Conservation (phyloP, 1,139 yeast genomes). For the Meyerozyma smithsonii region DNA sequence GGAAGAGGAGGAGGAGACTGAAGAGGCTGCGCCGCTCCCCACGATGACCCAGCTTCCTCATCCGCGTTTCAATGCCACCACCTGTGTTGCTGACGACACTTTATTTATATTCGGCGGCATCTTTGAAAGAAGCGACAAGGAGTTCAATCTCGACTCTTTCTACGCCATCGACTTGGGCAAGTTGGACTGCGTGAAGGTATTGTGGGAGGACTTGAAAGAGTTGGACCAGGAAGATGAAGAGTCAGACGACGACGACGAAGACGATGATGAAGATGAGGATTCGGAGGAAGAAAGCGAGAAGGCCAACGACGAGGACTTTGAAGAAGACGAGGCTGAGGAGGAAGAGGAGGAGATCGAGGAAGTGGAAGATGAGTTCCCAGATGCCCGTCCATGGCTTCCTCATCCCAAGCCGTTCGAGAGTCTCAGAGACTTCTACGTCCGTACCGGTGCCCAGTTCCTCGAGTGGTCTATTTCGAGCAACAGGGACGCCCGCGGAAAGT, state of each 20-base stretch:
- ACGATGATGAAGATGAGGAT: conserved; percentile 55
- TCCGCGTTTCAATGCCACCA: conserved; percentile 80
- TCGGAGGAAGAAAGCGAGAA: conserved; percentile 48
- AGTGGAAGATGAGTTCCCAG: conserved; percentile 73
- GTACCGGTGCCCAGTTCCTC: conserved; percentile 81
- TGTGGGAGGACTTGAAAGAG: conserved; percentile 80
- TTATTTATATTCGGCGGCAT: conserved; percentile 89
- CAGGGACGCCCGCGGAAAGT: conserved; percentile 85
- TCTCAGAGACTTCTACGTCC: conserved; percentile 74
- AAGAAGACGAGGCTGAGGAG: conserved; percentile 54
- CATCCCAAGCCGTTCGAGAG: conserved; percentile 95
- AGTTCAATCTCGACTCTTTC: conserved; percentile 77
- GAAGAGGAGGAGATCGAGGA: conserved; percentile 57
- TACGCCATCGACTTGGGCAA: conserved; percentile 83
- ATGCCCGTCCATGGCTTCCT: conserved; percentile 93
- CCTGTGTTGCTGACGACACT: conserved; percentile 81
- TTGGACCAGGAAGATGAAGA: conserved; percentile 57
- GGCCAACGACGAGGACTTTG: conserved; percentile 45
- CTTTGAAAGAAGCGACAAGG: conserved; percentile 85
- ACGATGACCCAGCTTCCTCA: conserved; percentile 69
- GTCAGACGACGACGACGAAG: conserved; percentile 65
- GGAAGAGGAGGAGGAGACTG: conserved; percentile 25
- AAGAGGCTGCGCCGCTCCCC: conserved; percentile 26
- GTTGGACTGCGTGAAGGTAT: conserved; percentile 81
- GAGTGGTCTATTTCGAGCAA: conserved; percentile 91